phyloP scores from a whole-genome alignment of 805 yeast genomes.

The Pichia occidentalis region DNA sequence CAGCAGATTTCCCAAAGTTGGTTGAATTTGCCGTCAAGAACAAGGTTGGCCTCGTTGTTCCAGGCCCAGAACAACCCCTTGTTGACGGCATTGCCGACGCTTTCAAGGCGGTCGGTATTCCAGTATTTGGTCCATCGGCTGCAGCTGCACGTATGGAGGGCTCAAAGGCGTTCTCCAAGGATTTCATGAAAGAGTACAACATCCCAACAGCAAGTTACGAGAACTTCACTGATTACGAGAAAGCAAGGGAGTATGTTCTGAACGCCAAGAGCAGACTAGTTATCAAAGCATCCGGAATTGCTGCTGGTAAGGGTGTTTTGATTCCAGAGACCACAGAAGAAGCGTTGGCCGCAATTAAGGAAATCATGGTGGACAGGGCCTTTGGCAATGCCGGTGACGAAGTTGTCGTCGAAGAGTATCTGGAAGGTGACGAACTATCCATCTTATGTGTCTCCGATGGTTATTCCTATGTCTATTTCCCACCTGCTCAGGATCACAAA shows the following conservation, averaged over 20 bases:
- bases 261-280: constrained; percentile 70
- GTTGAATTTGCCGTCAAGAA: constrained; percentile 69
- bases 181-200: constrained; percentile 83
- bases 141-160: constrained; percentile 95
- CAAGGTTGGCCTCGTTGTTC: constrained; percentile 67
- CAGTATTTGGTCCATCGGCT: constrained; percentile 94
- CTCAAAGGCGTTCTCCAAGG: constrained; percentile 89
- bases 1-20: constrained; percentile 61
- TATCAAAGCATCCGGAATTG: constrained; percentile 95
- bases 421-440: constrained; percentile 96
- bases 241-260: constrained; percentile 66
- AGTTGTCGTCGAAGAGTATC: constrained; percentile 90
- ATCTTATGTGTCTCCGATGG: constrained; percentile 92
- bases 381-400: constrained; percentile 94
- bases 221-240: constrained; percentile 70
- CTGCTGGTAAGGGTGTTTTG: constrained; percentile 97
- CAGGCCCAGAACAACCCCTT: constrained; percentile 99
- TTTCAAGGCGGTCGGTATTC: constrained; percentile 79
- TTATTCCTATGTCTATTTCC: constrained; percentile 80
- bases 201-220: constrained; percentile 93
- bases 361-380: constrained; percentile 81
- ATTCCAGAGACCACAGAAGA: constrained; percentile 82
- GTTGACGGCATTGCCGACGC: constrained; percentile 82
- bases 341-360: constrained; percentile 76
- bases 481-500: constrained; percentile 98